A percentile compares a stretch with the other conserved stretches of the same genome.
Evolutionary conservation across 805 yeast genomes (phyloP).

Genomic region (Barnettozyma pratensis): DNA sequence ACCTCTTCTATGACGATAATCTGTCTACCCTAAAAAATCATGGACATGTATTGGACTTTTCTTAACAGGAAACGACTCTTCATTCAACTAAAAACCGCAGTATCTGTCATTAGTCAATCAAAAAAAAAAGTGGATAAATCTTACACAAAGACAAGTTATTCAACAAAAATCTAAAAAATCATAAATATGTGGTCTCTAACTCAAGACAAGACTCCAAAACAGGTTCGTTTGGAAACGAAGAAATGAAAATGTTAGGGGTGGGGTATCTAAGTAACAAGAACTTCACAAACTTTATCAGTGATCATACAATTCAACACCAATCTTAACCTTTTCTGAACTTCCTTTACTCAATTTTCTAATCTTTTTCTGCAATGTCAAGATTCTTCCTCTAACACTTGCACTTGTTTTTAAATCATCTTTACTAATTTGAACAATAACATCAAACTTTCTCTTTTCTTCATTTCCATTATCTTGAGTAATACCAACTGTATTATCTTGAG

Average conservation of each 20-base stretch:
- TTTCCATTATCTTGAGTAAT: conserved; percentile 10
- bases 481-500: not conserved
- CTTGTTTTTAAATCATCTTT: conserved; percentile 54
- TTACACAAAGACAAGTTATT: too few relatives aligned
- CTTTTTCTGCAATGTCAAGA: conserved; percentile 54
- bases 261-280: not conserved
- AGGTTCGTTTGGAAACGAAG: not conserved
- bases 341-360: conserved; percentile 49
- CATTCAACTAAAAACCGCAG: too few relatives aligned
- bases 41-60: too few relatives aligned
- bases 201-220: too few relatives aligned
- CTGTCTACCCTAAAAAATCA: too few relatives aligned
- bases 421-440: conserved; percentile 38
- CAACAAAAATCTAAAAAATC: too few relatives aligned
- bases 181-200: too few relatives aligned
- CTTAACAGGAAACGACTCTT: too few relatives aligned
- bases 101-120: too few relatives aligned
- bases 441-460: conserved; percentile 32
- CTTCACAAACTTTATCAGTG: conserved; percentile 7
- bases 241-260: not conserved
- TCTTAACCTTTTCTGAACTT: conserved; percentile 46
- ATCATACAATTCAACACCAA: conserved; percentile 42
- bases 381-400: conserved; percentile 54
- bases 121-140: too few relatives aligned
- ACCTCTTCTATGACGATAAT: too few relatives aligned